Base-by-base conservation (phyloP, 2,329 filamentous ascomycete species). In the Epicoccum sorghinum region DNA sequence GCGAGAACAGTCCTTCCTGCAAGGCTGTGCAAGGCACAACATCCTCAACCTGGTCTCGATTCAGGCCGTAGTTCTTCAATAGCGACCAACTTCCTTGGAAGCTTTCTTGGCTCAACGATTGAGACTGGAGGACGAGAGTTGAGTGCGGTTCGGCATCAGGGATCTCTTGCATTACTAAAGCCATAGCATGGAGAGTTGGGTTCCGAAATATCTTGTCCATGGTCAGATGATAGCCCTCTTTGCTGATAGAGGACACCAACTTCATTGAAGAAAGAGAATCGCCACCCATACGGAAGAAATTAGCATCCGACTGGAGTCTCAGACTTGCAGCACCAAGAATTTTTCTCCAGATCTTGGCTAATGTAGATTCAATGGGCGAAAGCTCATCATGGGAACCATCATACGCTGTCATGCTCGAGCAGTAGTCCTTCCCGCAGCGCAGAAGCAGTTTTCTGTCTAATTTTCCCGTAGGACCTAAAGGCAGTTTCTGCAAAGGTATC, bases 1-100 rank as follows among this genome's bases (percentile, higher is more conserved):
- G 37, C 12, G 44, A 38, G 12, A 85, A 80, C 2, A 85, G 73
- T 9, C 55, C 55, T 55, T 50, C 45, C 46, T 58, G 55, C 9
- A 58, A 36, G 4, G 43, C 25, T 23, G 55, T 47, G 46, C 55
- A 58, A 22, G 55, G 55, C 25, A 46, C 43, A 6, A 55, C 32
- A 39, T 40, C 41, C 25, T 38, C 37, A 18, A 55, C 53, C 4
- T 32, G 18, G 18, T 36, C n/a, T 27, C 2, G 27, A 29, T 7
- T 29, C 27, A 29, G 9, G 27, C 27, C 27, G 9, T 29, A 29
- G 3, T 29, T 9, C 27, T 29, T 3, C 9, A 29, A 9, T 29
- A 29, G 27, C 6, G 27, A 29, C 27, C 27, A 29, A 29, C 6
- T 29, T 18, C 18, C 18, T 18, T 18, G 18, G 18, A 18, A 18